phyloP scores from a whole-genome alignment of 1,284 basidiomycete species.

The Vanrija sp. region DNA sequence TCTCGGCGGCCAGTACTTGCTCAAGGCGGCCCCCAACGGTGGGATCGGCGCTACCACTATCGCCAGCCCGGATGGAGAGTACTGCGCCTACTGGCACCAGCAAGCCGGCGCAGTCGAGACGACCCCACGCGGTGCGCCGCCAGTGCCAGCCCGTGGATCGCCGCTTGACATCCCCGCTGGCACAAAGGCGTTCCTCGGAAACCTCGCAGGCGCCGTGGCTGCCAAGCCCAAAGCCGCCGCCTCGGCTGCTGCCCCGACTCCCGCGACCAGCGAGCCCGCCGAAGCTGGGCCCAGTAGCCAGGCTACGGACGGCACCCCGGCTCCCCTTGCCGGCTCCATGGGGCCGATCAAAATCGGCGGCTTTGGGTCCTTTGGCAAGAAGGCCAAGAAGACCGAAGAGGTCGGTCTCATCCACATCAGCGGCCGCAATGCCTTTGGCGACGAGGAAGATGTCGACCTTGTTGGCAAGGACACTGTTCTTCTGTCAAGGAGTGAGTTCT shows the following conservation, averaged over 20 bases:
- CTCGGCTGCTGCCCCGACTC: not conserved
- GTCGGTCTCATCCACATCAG: constrained; percentile 36
- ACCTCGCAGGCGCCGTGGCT: constrained; percentile 24
- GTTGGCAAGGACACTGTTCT: constrained; percentile 51
- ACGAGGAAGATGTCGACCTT: constrained; percentile 64
- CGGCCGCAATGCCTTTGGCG: constrained; percentile 32
- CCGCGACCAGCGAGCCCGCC: not conserved
- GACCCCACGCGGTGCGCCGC: constrained; percentile 20
- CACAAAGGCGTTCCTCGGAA: constrained; percentile 30
- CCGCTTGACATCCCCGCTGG: constrained; percentile 13
- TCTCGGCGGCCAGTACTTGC: constrained; percentile 30
- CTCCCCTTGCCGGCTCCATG: constrained; percentile 17
- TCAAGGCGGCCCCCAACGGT: constrained; percentile 31
- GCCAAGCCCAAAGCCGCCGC: not conserved
- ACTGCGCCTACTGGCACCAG: constrained; percentile 41
- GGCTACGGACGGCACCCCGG: not conserved
- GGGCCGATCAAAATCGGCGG: constrained; percentile 41
- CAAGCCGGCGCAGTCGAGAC: constrained; percentile 32
- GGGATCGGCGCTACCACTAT: constrained; percentile 37
- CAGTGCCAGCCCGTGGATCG: constrained; percentile 9
- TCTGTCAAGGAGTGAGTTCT: constrained; percentile 43
- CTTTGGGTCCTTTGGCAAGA: constrained; percentile 7
- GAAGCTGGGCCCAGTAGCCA: not conserved
- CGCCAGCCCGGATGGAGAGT: constrained; percentile 58
- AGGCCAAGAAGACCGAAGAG: constrained; percentile 30